Evolutionary conservation across 495 filamentous ascomycete genomes (phyloP), one percentile per base, ranked within the genome.

Genomic region (Polyplosphaeria fusca): DNA sequence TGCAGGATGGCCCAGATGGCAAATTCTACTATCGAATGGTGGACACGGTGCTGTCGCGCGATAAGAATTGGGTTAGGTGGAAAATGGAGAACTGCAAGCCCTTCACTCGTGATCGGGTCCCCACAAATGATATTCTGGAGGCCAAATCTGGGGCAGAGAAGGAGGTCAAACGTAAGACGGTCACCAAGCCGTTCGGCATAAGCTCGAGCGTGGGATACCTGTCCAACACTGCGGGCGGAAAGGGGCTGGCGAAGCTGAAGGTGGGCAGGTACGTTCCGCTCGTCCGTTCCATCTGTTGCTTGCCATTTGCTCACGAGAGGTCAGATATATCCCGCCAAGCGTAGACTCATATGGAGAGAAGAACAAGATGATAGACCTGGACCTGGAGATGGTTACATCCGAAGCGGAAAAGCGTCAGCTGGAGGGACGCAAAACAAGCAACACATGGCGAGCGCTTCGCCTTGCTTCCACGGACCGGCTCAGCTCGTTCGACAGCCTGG

Each of bases 11-110:
- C 12, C 68, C 72, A n/a, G 85, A 89, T 52, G 94, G 94, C 13
- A 86, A 86, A 51, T 93, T 94, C 70, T 99, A 96, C 71, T 88
- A 88, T 68, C 87, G 93, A 24, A 91, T 95, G 82, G 88, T 99
- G 30, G 92, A 96, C 65, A 96, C 91, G 3, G 90, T 97, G 16
- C 78, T 99, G 19, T 87, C 89, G 4, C 79, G 93, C 53, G 93
- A 99, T 71, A 96, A 95, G 71, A 95, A 96, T 63, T 99, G 93
- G 93, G 90, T 91, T 38, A 86, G 88, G 43, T 99, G 93, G 93
- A 99, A 99, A 71, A 82, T 89, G 7, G 93, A 97, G 70, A 85
- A 82, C 46, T 97, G 93, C 70, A 90, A 88, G 25, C 78, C 83
- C 19, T 96, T 99, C 66, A 84, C 91, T 58, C 78, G 81, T 37